phyloP scores from a whole-genome alignment of 495 filamentous ascomycete species.

The Hypoxylon perforatum region DNA sequence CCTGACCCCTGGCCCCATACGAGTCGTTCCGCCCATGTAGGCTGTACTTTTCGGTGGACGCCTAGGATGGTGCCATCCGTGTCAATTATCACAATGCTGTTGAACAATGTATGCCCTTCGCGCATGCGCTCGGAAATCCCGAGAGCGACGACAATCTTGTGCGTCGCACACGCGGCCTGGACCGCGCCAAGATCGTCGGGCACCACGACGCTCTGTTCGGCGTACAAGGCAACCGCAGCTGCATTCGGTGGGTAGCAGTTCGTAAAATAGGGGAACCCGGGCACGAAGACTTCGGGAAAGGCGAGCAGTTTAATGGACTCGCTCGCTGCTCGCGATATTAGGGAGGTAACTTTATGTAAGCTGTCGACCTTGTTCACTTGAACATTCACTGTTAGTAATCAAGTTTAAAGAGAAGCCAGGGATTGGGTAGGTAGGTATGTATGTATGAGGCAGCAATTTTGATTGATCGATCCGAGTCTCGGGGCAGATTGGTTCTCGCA shows the following conservation, averaged over 20 bases:
- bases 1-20: slow-evolving; percentile 59
- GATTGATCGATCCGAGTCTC: too few species aligned
- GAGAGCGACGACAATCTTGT: slow-evolving; percentile 47
- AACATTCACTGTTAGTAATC: too few species aligned
- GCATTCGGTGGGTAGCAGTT: slow-evolving; percentile 49
- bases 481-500: too few species aligned
- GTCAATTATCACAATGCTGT: slow-evolving; percentile 55
- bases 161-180: slow-evolving; percentile 46
- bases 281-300: slow-evolving; percentile 52
- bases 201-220: slow-evolving; percentile 50
- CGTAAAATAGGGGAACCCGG: slow-evolving; percentile 51
- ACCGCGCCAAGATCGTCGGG: slow-evolving; percentile 47
- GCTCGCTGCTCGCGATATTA: slow-evolving; percentile 43
- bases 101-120: slow-evolving; percentile 54
- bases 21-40: slow-evolving; percentile 59
- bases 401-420: too few species aligned
- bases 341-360: slow-evolving; percentile 42
- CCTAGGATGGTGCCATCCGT: slow-evolving; percentile 53
- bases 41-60: slow-evolving; percentile 62
- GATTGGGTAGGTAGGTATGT: too few species aligned
- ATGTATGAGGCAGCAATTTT: too few species aligned
- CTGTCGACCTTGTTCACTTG: slow-evolving; percentile 47
- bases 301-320: slow-evolving; percentile 47
- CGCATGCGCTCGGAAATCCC: slow-evolving; percentile 55
- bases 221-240: slow-evolving; percentile 42